Evolutionary conservation across 257 asterid genomes (phyloP), one percentile per base, ranked within the genome.

Genomic region (Lantana camara): DNA sequence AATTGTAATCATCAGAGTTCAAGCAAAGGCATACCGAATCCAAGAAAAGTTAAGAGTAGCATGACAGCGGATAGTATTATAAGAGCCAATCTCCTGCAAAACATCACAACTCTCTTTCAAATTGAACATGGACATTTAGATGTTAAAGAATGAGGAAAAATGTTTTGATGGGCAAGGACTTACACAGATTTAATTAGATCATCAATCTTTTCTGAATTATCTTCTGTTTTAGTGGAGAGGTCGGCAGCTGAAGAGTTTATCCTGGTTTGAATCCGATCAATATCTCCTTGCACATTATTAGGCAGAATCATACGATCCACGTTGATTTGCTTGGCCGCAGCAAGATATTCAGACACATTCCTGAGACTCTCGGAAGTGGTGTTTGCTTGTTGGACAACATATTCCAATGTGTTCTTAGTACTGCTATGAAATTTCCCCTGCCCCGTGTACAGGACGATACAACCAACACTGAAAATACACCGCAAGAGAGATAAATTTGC

Each of bases 51-150:
- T 47, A 93, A 54, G 38, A 87, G 72, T 67, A 92, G 95, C 97
- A 92, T 89, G 44, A 83, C 83, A 0, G 97, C 97, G 13, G 98
- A 85, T 45, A 89, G 88, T 46, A 93, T 10, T 69, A 93, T 93
- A 45, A 93, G 95, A 59, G 94, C 91, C 83, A 87, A 65, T 77
- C 96, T 78, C 96, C 98, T 91, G 90, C 83, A 86, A 65, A 70
- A 46, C 5, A 42, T 11, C 32, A 19, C n/a, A 70, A 34, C 24
- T 71, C 44, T 46, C 16, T 77, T 42, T 61, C 20, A 5, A 73
- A 55, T 48, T 17, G 32, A 61, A 52, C 23, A 14, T 12, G 14
- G 15, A 65, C 14, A 42, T 42, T 14, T 0, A 17, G 49, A 49
- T 2, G 4, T 27, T 5, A 27, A 27, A 27, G 32, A 27, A 27